Evolutionary conservation across 2,329 filamentous ascomycete species (phyloP).

Genomic region (Byssoonygena ceratinophila): DNA sequence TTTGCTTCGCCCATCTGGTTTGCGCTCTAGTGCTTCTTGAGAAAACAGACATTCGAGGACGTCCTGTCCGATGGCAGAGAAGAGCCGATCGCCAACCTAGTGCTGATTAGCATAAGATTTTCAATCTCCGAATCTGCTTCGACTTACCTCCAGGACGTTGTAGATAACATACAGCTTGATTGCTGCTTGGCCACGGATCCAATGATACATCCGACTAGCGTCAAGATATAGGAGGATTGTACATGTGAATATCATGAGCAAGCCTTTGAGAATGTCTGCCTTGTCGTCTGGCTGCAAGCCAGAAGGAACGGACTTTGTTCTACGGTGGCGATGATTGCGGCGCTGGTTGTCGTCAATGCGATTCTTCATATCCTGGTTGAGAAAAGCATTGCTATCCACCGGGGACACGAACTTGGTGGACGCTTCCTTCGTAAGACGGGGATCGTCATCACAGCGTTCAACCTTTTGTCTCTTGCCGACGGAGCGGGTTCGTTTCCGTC

Average conservation of each 20-base stretch:
- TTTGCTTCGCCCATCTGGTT: constrained; percentile 80
- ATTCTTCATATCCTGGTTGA: constrained; percentile 6
- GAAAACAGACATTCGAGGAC: constrained; percentile 94
- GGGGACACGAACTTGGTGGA: background rate
- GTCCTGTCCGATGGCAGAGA: constrained; percentile 88
- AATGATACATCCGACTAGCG: constrained; percentile 95
- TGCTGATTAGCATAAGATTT: constrained; percentile 5
- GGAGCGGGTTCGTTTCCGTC: constrained; percentile 17
- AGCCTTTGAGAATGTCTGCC: constrained; percentile 82
- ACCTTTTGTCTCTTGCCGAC: constrained; percentile 12
- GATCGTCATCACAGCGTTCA: background rate
- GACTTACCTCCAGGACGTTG: constrained; percentile 71
- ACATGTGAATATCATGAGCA: constrained; percentile 78
- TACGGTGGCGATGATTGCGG: constrained; percentile 48
- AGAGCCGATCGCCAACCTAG: constrained; percentile 69
- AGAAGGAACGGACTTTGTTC: constrained; percentile 76
- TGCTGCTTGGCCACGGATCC: constrained; percentile 87
- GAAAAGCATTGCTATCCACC: constrained; percentile 2
- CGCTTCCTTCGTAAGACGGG: background rate
- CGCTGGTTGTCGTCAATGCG: constrained; percentile 22
- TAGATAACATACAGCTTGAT: constrained; percentile 99
- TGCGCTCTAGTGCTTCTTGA: constrained; percentile 78
- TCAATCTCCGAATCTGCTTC: background rate
- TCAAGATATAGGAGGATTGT: constrained; percentile 80
- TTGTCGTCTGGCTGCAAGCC: constrained; percentile 80